Conservation (phyloP, 805 yeast genomes). For the Ogataea salicorniae region DNA sequence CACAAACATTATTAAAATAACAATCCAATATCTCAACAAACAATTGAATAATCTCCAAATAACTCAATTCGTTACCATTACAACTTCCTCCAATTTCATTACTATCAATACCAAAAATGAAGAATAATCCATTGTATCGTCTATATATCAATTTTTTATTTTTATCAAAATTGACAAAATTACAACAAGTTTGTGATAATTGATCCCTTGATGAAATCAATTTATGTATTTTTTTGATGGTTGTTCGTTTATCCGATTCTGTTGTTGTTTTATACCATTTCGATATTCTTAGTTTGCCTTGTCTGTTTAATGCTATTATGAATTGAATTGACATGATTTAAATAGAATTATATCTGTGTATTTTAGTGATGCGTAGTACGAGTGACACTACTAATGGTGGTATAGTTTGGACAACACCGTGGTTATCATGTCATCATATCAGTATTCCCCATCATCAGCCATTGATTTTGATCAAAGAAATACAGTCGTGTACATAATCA, state of each 20-base stretch:
- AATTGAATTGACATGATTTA: constrained; percentile 86
- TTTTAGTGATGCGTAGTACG: no score
- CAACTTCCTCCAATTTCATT: constrained; percentile 10
- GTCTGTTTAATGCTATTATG: constrained; percentile 79
- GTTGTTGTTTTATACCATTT: constrained; percentile 55
- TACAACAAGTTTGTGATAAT: constrained; percentile 50
- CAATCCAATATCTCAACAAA: constrained; percentile 85
- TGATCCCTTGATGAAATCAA: constrained; percentile 79
- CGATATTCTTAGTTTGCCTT: constrained; percentile 84
- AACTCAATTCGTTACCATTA: constrained; percentile 77
- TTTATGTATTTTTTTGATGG: constrained; percentile 66
- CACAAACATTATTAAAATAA: constrained; percentile 88
- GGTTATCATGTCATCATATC: no score
- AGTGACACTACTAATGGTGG: no score
- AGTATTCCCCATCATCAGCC: no score
- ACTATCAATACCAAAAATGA: constrained; percentile 72
- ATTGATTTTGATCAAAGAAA: no score
- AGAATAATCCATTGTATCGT: constrained; percentile 87
- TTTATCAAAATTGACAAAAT: constrained; percentile 38
- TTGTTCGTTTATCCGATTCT: constrained; percentile 41
- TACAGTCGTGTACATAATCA: no score
- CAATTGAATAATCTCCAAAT: constrained; percentile 78
- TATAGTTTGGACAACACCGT: no score
- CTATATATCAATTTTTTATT: constrained; percentile 70
- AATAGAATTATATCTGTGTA: no score